phyloP scores from a whole-genome alignment of 2,329 filamentous ascomycete genomes.

The Cladosporium sphaerospermum region DNA sequence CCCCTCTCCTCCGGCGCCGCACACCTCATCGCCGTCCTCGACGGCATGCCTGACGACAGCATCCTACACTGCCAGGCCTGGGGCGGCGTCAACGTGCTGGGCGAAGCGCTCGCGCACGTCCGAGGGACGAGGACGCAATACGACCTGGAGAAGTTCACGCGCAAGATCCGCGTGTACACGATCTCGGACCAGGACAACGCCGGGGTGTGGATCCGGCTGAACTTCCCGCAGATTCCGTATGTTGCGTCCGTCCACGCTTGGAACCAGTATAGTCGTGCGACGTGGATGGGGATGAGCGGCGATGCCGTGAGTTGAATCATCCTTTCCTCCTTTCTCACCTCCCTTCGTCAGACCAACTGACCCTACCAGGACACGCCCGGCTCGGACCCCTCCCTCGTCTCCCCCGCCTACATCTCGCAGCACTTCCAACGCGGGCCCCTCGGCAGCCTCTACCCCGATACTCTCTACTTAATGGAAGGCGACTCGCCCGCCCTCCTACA shows the following conservation, averaged over 20 bases:
- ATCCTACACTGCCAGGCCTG: conserved; percentile 45
- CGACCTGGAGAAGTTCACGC: conserved; percentile 33
- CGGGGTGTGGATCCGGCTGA: conserved; percentile 49
- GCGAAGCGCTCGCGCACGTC: conserved; percentile 42
- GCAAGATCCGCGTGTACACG: conserved; percentile 47
- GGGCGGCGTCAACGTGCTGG: conserved; percentile 49
- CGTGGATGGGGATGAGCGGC: conserved; percentile 53
- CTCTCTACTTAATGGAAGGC: conserved; percentile 49
- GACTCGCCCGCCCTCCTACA: conserved; percentile 48
- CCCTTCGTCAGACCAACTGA: no score
- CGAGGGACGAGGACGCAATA: conserved; percentile 19
- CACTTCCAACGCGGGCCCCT: conserved; percentile 50
- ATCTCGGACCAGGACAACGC: conserved; percentile 57
- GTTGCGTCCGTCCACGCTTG: conserved; percentile 52
- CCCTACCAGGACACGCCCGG: conserved; percentile 36
- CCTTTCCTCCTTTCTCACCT: not conserved
- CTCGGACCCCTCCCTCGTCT: conserved; percentile 44
- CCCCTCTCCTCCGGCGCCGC: conserved; percentile 19
- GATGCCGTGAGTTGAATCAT: conserved; percentile 23
- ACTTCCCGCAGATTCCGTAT: conserved; percentile 51
- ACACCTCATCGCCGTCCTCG: conserved; percentile 19
- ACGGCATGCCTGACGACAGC: conserved; percentile 22
- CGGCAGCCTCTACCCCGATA: conserved; percentile 38
- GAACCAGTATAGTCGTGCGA: conserved; percentile 49
- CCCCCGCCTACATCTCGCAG: conserved; percentile 46